Percentiles rank a stretch among this genome's conserved stretches.
Conservation (phyloP, 306 rosid species). For the Corylus americana region DNA sequence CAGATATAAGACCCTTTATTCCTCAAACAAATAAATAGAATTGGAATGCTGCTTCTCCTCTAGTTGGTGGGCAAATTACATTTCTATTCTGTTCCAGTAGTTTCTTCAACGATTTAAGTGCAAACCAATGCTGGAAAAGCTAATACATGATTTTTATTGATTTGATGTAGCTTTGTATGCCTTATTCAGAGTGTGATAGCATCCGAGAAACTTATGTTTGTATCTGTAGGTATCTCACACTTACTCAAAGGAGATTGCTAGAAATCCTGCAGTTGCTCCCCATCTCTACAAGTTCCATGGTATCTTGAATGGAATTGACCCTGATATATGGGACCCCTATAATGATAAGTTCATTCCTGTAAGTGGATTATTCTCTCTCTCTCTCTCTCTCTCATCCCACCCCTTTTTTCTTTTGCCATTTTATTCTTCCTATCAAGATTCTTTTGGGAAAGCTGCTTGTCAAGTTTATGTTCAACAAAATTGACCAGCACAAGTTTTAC, state of each 20-base stretch:
- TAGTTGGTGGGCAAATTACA: background rate
- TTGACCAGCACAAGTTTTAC: background rate
- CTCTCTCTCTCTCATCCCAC: background rate
- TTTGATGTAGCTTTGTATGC: slow-evolving; percentile 7
- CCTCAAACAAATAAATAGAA: background rate
- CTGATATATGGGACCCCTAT: slow-evolving; percentile 93
- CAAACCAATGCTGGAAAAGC: no score
- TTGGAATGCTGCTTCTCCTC: background rate
- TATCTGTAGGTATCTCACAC: slow-evolving; percentile 77
- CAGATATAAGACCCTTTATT: background rate
- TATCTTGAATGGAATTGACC: slow-evolving; percentile 94
- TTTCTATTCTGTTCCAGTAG: background rate
- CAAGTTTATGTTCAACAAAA: background rate
- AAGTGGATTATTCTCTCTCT: slow-evolving; percentile 38
- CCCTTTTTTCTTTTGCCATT: background rate
- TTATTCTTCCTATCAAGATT: background rate
- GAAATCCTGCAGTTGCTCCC: slow-evolving; percentile 68
- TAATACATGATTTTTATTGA: background rate
- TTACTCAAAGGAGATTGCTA: slow-evolving; percentile 81
- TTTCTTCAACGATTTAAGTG: background rate
- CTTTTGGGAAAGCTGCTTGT: background rate
- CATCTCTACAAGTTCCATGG: slow-evolving; percentile 90
- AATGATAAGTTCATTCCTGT: slow-evolving; percentile 82
- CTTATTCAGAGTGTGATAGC: background rate
- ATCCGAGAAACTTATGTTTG: slow-evolving; percentile 13